A percentile compares a stretch with the other conserved stretches of the same genome.
phyloP scores from a whole-genome alignment of 306 rosid genomes.

The Sicyos baderoa region DNA sequence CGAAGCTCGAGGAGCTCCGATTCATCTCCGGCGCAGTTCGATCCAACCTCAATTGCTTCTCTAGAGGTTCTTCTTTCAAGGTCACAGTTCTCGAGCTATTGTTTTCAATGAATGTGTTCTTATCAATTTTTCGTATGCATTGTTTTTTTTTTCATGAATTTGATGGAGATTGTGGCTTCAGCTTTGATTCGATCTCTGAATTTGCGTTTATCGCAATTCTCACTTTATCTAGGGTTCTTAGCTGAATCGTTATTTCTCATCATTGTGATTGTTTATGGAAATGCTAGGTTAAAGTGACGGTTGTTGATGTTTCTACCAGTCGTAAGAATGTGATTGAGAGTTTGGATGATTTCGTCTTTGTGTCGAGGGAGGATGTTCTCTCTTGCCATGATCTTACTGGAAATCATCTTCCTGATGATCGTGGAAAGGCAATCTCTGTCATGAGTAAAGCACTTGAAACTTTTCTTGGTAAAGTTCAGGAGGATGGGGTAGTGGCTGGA shows the following conservation, averaged over 20 bases:
- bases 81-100: conserved; percentile 23
- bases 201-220: background rate
- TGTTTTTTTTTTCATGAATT: background rate
- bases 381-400: conserved; percentile 29
- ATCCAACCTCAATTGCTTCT: conserved; percentile 50
- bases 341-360: conserved; percentile 40
- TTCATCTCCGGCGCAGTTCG: conserved; percentile 58
- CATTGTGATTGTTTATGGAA: conserved; percentile 19
- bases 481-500: conserved; percentile 45
- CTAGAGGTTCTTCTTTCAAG: conserved; percentile 32
- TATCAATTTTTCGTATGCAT: background rate
- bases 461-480: conserved; percentile 41
- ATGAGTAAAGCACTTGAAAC: conserved; percentile 58
- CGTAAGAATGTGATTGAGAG: conserved; percentile 22
- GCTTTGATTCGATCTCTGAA: conserved; percentile 1
- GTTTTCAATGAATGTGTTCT: background rate
- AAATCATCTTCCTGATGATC: conserved; percentile 42
- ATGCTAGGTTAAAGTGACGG: conserved; percentile 43
- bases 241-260: background rate
- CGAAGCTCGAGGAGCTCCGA: conserved; percentile 72
- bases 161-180: background rate
- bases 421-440: conserved; percentile 59
- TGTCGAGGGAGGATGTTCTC: conserved; percentile 54
- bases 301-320: conserved; percentile 69
- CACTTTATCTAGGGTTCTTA: background rate